These are phyloP conservation scores for Beta corolliflora DNA, from an alignment of 179 eudicot genomes.

Conservation along the genomic window DNA sequence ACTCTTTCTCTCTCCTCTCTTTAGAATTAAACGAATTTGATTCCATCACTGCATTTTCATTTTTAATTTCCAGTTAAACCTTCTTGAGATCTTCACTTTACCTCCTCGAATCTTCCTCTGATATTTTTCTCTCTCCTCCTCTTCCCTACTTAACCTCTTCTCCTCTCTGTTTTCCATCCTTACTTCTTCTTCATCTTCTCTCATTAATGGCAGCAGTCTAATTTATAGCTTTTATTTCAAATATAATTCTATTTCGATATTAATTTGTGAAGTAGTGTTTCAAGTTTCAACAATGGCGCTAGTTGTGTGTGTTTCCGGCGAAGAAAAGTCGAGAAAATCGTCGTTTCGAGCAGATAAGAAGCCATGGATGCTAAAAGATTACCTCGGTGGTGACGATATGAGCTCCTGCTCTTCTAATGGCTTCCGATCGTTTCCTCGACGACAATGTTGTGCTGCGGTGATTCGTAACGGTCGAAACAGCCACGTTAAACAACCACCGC, in stretches of 20 bases:
- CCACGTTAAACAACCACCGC: background rate
- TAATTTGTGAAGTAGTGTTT: too few species aligned
- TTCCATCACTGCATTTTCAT: background rate
- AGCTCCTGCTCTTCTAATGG: conserved; percentile 85
- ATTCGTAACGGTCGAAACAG: too few species aligned
- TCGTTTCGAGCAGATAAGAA: conserved; percentile 30
- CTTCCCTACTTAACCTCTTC: conserved; percentile 12
- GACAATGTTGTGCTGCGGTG: conserved; percentile 59
- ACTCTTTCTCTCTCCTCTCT: conserved; percentile 4
- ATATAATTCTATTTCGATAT: too few species aligned
- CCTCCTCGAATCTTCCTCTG: conserved; percentile 37
- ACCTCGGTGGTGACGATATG: conserved; percentile 59
- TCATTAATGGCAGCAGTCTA: background rate
- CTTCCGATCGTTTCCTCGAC: conserved; percentile 65
- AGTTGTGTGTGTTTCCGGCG: conserved; percentile 20
- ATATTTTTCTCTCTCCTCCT: conserved; percentile 2
- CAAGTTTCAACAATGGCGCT: conserved; percentile 32
- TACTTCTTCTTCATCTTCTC: background rate
- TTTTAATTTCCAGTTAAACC: conserved; percentile 3
- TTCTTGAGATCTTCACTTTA: conserved; percentile 63
- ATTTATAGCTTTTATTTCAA: background rate
- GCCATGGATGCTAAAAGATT: conserved; percentile 47
- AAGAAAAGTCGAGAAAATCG: conserved; percentile 20
- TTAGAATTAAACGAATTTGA: background rate
- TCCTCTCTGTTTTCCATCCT: background rate